Evolutionary conservation across 73 alveolate species (phyloP).

Genomic region (Urostyla sp.): DNA sequence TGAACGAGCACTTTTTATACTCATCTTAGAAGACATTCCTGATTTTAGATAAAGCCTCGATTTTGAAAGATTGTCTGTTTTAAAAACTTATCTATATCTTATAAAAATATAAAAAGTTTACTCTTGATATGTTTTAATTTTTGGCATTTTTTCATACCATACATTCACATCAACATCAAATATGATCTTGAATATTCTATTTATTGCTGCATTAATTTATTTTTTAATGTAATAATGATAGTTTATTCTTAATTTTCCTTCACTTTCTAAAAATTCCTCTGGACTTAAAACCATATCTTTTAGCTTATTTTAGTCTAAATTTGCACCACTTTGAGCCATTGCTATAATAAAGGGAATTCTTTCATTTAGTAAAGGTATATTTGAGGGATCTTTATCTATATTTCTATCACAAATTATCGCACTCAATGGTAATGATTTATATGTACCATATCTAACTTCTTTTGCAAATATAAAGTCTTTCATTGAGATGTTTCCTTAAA

Average conservation of each 20-base stretch:
- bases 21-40: constrained; percentile 62
- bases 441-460: constrained; percentile 89
- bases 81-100: constrained; percentile 18
- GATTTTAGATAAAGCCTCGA: constrained; percentile 62
- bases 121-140: constrained; percentile 50
- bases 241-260: constrained; percentile 70
- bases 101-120: constrained; percentile 45
- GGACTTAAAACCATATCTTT: constrained; percentile 89
- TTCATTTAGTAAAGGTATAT: constrained; percentile 85
- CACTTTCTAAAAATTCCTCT: constrained; percentile 80
- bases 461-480: constrained; percentile 92
- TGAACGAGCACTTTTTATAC: constrained; percentile 47
- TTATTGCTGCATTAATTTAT: constrained; percentile 84
- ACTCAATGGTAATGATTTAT: constrained; percentile 87
- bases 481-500: constrained; percentile 77
- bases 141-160: constrained; percentile 81
- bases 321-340: constrained; percentile 80
- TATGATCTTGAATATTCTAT: constrained; percentile 81
- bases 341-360: constrained; percentile 92
- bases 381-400: constrained; percentile 81
- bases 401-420: constrained; percentile 84
- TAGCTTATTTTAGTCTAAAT: constrained; percentile 56
- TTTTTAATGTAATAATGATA: constrained; percentile 83
- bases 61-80: constrained; percentile 54
- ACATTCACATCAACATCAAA: constrained; percentile 84